These are phyloP conservation scores for Gyromitra esculenta DNA, from an alignment of 2,329 filamentous ascomycete species.

Conservation along the genomic window DNA sequence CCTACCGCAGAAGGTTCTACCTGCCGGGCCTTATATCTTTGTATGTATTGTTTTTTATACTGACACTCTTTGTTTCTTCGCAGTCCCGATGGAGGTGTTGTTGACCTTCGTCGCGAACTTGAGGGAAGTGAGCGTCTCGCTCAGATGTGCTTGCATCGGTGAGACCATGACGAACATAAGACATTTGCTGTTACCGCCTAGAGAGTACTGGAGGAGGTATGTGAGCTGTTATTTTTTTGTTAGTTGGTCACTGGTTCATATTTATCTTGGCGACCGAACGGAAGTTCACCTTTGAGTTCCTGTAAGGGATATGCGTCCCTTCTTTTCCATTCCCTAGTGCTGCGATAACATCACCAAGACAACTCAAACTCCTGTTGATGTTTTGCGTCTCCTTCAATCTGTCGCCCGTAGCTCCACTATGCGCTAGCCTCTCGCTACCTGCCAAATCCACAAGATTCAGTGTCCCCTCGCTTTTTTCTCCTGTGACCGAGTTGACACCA, in stretches of 20 bases:
- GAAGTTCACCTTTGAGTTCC: slow-evolving; percentile 82
- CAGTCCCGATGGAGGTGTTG: slow-evolving; percentile 91
- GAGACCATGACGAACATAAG: slow-evolving; percentile 99
- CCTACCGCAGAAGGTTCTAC: slow-evolving; percentile 21
- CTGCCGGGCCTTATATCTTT: slow-evolving; percentile 23
- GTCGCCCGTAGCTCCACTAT: slow-evolving; percentile 85
- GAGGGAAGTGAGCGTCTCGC: slow-evolving; percentile 92
- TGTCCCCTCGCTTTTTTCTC: slow-evolving; percentile 87
- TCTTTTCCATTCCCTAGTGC: slow-evolving; percentile 85
- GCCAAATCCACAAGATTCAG: slow-evolving; percentile 96
- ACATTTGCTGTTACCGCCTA: slow-evolving; percentile 95
- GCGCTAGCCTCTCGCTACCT: slow-evolving; percentile 88
- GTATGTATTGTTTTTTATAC: slow-evolving; percentile 35
- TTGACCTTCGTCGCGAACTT: slow-evolving; percentile 95
- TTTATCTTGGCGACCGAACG: slow-evolving; percentile 7
- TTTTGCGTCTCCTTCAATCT: slow-evolving; percentile 93
- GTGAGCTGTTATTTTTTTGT: slow-evolving; percentile 70
- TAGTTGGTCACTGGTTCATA: slow-evolving; percentile 52
- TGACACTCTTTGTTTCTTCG: slow-evolving; percentile 71
- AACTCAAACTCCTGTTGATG: slow-evolving; percentile 94
- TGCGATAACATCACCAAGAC: slow-evolving; percentile 92
- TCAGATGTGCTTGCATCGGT: slow-evolving; percentile 86
- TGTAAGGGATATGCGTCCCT: slow-evolving; percentile 84
- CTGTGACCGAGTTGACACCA: slow-evolving; percentile 75
- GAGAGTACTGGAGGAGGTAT: slow-evolving; percentile 90